Evolutionary conservation across 441 rosid genomes (phyloP), one percentile per base, ranked within the genome.

Genomic region (Erodium chrysanthum): DNA sequence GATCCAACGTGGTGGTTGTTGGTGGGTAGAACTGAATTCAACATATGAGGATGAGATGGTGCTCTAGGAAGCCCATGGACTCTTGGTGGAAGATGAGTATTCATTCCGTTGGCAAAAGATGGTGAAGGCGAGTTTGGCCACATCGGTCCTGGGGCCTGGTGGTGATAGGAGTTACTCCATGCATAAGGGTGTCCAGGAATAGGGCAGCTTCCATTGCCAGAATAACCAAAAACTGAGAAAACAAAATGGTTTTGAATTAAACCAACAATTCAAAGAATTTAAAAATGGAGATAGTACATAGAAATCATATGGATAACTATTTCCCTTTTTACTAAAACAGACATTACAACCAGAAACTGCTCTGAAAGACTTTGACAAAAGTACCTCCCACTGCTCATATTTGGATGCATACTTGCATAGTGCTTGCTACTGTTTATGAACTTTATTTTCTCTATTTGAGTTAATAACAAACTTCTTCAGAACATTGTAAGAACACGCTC

Each of bases 51-150:
- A 64, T 77, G 84, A 20, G 86, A 69, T 65, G 88, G 82, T 62
- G 72, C 74, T 68, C 76, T 77, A 15, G 86, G 82, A 69, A 77
- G 75, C 68, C 83, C 87, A 69, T 79, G 77, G 66, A 75, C 50
- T 74, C 48, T 69, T 64, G 77, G 65, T 37, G 76, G 66, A 6
- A 76, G 70, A 76, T 66, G 82, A 69, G 73, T 64, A 75, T 74
- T 72, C 73, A 81, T 70, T 74, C 85, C 88, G 72, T 76, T 81
- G 60, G 77, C 76, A 46, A 75, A 70, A 35, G 91, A 77, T 66
- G 89, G 21, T 21, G 63, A 58, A 22, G 63, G 82, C 52, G 90
- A 78, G 73, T 77, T 83, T 66, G 84, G 76, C 89, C 91, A 88
- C 76, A 78, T 79, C 79, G 78, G 62, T 69, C 83, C 77, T 29